A percentile compares a stretch with the other conserved stretches of the same genome.
phyloP scores from a whole-genome alignment of 2,329 filamentous ascomycete genomes.

The Fusarium buharicum region DNA sequence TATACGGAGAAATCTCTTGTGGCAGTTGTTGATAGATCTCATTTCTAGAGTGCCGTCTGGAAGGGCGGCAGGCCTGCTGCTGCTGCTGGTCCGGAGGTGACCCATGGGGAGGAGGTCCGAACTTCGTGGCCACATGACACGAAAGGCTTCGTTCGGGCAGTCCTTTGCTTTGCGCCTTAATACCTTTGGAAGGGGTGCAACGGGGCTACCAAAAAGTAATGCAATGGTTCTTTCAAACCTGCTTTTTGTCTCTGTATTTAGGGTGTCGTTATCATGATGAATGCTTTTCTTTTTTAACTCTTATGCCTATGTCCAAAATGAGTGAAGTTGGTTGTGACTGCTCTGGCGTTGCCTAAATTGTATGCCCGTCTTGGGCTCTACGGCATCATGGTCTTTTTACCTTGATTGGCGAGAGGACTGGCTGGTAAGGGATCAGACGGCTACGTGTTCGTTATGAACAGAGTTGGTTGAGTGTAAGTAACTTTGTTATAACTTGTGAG shows the following conservation, averaged over 20 bases:
- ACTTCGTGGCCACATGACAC: slow-evolving; percentile 50
- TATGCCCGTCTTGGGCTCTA: too few relatives aligned
- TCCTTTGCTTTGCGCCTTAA: slow-evolving; percentile 54
- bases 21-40: slow-evolving; percentile 56
- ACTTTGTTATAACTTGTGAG: too few relatives aligned
- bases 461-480: too few relatives aligned
- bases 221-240: slow-evolving; percentile 51
- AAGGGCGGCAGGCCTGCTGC: slow-evolving; percentile 33
- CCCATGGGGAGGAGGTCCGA: slow-evolving; percentile 46
- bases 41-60: slow-evolving; percentile 51
- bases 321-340: not conserved
- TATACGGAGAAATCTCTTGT: slow-evolving; percentile 50
- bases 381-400: too few relatives aligned
- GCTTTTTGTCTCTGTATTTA: slow-evolving; percentile 53
- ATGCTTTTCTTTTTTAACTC: slow-evolving; percentile 41
- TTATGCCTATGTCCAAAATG: slow-evolving; percentile 3
- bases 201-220: slow-evolving; percentile 57
- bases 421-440: too few relatives aligned
- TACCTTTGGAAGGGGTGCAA: slow-evolving; percentile 49
- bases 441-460: too few relatives aligned
- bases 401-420: too few relatives aligned
- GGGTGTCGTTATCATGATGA: slow-evolving; percentile 52
- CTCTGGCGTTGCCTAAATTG: not conserved
- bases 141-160: slow-evolving; percentile 51
- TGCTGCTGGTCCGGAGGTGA: slow-evolving; percentile 47